These are phyloP conservation scores for Zygosaccharomyces sapae DNA, from an alignment of 1,139 yeast genomes.

Conservation along the genomic window DNA sequence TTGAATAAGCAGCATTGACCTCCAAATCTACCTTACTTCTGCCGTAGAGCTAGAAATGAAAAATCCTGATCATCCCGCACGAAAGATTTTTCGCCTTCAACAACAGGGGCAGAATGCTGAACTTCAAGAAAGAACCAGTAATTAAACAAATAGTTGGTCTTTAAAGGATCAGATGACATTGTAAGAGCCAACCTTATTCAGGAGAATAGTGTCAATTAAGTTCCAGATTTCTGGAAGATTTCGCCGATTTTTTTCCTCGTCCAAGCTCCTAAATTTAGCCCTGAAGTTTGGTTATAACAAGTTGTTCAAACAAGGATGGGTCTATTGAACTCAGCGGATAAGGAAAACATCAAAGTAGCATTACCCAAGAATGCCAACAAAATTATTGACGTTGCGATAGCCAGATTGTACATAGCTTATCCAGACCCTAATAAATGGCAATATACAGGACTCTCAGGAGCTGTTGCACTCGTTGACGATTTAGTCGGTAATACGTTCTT, in stretches of 20 bases:
- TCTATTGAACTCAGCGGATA: slow-evolving; percentile 63
- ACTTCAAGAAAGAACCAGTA: slow-evolving; percentile 2
- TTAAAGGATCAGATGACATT: background rate
- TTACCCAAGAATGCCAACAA: slow-evolving; percentile 87
- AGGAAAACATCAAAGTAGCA: slow-evolving; percentile 81
- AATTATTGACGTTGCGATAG: slow-evolving; percentile 85
- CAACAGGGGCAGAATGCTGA: slow-evolving; percentile 1
- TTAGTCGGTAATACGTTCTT: slow-evolving; percentile 91
- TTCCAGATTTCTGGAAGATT: background rate
- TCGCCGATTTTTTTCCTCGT: background rate
- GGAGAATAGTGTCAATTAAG: background rate
- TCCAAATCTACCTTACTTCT: too few species aligned
- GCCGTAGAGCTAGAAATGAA: too few species aligned
- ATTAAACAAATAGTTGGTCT: background rate
- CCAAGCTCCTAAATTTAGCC: background rate
- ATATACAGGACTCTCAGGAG: slow-evolving; percentile 86
- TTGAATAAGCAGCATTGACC: too few species aligned
- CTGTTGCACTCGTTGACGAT: slow-evolving; percentile 82
- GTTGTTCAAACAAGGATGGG: slow-evolving; percentile 44
- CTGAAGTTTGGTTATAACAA: background rate
- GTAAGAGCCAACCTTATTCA: background rate
- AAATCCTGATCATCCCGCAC: background rate
- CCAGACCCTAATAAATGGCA: slow-evolving; percentile 82
- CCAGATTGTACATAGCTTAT: slow-evolving; percentile 81
- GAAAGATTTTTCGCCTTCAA: background rate